Base-by-base conservation (phyloP, 179 eudicot genomes). In the Heliamphora pulchella region DNA sequence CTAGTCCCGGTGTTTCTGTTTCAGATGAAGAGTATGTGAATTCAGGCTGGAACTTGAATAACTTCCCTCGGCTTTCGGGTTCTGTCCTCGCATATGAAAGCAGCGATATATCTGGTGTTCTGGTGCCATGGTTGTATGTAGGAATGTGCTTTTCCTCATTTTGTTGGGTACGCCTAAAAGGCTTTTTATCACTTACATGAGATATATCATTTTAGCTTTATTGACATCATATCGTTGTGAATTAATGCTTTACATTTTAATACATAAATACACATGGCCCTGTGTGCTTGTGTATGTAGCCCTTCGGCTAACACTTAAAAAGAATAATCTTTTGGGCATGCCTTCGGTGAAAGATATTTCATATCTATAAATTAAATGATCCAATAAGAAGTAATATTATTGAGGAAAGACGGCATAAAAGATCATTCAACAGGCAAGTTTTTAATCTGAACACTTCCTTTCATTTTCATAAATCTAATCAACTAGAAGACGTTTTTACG, bases 61-160 rank as follows among this genome's bases (percentile, higher is more conserved):
- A 96, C 86, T 88, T 96, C 81, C 96, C 99, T 57, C 87, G 96
- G 88, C 92, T 96, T 84, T 91, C 91, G 18, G 99, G 99, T 74
- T 94, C 99, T 74, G 92, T 96, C 74, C 96, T 96, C 65, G 85
- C 94, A 71, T 96, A 87, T 87, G 98, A 96, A 85, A 94, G 89
- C 85, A 88, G 89, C 57, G 97, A 90, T 81, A 96, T 96, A 87
- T 96, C 98, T 71, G 99, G 99, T 71, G 99, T 96, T 78, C 89
- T 94, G 83, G 97, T 96, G 58, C 99, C 99, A 39, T 94, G 98
- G 99, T 86, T 96, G 84, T 96, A 96, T 77, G 81, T 96, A 8
- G 99, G 99, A 87, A 96, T 96, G 99, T 96, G 99, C 85, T 94
- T 96, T 84, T 96, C 99, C 58, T 94, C 99, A 13, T 94, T 96